A percentile compares a stretch with the other conserved stretches of the same genome.
Conservation (phyloP, 2,329 filamentous ascomycete genomes). For the Nectriaceae sp. region DNA sequence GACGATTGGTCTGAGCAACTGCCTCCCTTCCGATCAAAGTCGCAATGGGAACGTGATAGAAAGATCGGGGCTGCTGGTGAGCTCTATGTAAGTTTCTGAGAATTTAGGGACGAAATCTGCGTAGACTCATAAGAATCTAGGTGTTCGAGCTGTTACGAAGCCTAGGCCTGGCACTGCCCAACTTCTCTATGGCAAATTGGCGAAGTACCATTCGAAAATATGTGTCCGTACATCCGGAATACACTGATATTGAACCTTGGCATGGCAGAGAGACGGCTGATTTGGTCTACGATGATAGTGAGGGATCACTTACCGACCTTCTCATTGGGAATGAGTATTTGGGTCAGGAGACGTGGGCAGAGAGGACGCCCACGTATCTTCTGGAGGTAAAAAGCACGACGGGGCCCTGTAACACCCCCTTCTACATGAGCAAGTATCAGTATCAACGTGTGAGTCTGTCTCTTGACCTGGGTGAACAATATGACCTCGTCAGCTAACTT, state of each 20-base stretch:
- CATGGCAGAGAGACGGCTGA: constrained; percentile 46
- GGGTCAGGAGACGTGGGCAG: constrained; percentile 24
- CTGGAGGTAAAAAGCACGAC: constrained; percentile 56
- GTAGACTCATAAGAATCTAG: constrained; percentile 21
- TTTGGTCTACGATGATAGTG: constrained; percentile 44
- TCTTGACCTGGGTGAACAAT: neutral
- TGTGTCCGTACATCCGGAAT: constrained; percentile 40
- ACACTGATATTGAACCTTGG: constrained; percentile 43
- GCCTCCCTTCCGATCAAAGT: neutral
- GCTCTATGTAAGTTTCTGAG: constrained; percentile 15
- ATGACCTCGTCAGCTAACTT: neutral
- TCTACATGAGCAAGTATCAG: constrained; percentile 50
- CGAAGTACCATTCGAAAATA: constrained; percentile 47
- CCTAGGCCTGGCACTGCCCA: constrained; percentile 28
- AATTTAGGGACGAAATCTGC: neutral
- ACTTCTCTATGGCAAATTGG: constrained; percentile 47
- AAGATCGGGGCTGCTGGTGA: constrained; percentile 22
- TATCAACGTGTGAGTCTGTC: constrained; percentile 38
- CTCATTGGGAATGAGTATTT: constrained; percentile 38
- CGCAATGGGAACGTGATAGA: constrained; percentile 12
- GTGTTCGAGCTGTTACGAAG: constrained; percentile 43
- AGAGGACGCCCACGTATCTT: constrained; percentile 39
- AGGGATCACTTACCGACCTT: constrained; percentile 34
- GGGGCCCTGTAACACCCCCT: constrained; percentile 36
- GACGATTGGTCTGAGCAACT: neutral